A percentile compares a stretch with the other conserved stretches of the same genome.
Evolutionary conservation across 345 rosid species (phyloP).

Genomic region (Euphorbia tirucalli): DNA sequence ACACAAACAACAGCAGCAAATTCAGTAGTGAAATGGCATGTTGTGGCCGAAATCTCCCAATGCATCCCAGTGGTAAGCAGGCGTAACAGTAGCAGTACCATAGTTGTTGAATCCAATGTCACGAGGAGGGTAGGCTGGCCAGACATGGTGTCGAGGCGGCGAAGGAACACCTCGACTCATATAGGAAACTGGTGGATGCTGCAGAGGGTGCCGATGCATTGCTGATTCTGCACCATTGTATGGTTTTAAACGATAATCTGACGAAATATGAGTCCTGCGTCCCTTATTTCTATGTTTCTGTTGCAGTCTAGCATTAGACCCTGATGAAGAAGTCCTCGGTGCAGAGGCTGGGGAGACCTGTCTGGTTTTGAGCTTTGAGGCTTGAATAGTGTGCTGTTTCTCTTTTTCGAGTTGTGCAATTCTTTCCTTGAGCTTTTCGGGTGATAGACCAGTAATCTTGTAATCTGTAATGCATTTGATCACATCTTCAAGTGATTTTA

Average conservation of each 20-base stretch:
- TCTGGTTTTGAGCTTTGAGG: not conserved
- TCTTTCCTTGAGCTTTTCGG: not conserved
- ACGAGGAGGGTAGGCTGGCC: not conserved
- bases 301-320: not conserved
- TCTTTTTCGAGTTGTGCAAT: not conserved
- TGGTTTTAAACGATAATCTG: not conserved
- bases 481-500: conserved; percentile 16
- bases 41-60: not conserved
- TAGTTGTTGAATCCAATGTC: not conserved
- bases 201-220: not conserved
- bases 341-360: not conserved
- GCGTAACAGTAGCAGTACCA: not conserved
- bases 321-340: not conserved
- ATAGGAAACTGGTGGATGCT: not conserved
- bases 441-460: conserved; percentile 1
- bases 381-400: not conserved
- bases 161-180: not conserved
- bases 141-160: not conserved
- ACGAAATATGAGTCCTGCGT: not conserved
- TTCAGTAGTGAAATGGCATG: not conserved
- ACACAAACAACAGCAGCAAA: too few species aligned
- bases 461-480: conserved; percentile 21
- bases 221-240: not conserved
- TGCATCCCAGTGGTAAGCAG: not conserved
- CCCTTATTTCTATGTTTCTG: not conserved